A percentile compares a stretch with the other conserved stretches of the same genome.
phyloP scores from a whole-genome alignment of 768 basidiomycete species.

The Rhodotorula diobovata region DNA sequence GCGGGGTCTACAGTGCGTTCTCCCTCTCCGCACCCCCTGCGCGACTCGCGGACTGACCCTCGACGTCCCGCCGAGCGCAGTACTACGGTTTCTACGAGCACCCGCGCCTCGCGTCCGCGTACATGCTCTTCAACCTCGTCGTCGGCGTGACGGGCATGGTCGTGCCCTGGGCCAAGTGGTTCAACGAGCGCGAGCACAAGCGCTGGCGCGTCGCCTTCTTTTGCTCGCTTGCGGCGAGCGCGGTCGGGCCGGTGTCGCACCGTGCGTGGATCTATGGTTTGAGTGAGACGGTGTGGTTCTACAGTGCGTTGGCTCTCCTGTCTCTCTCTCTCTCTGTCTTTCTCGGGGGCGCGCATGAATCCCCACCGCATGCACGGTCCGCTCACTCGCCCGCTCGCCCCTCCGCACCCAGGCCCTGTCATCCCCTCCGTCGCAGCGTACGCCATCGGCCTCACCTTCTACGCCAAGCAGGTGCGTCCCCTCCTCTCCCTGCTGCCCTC shows the following conservation, averaged over 20 bases:
- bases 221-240: conserved; percentile 40
- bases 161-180: conserved; percentile 40
- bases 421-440: conserved; percentile 32
- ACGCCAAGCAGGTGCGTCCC: conserved; percentile 21
- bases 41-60: background rate
- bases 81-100: conserved; percentile 40
- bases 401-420: conserved; percentile 35
- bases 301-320: conserved; percentile 19
- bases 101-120: conserved; percentile 25
- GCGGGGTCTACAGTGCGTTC: conserved; percentile 33
- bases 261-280: conserved; percentile 33
- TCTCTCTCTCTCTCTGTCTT: too few species aligned
- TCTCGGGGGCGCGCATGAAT: too few species aligned
- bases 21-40: too few species aligned
- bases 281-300: conserved; percentile 35
- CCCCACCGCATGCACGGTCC: too few species aligned
- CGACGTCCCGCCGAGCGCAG: background rate
- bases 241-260: conserved; percentile 43
- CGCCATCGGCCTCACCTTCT: conserved; percentile 35
- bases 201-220: conserved; percentile 44
- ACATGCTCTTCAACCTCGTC: conserved; percentile 32
- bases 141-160: conserved; percentile 39
- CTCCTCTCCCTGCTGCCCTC: background rate
- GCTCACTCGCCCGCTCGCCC: too few species aligned
- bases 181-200: conserved; percentile 41